A percentile compares a stretch with the other conserved stretches of the same genome.
Conservation (phyloP, 768 basidiomycete species). For the Leucosporidium scottii region DNA sequence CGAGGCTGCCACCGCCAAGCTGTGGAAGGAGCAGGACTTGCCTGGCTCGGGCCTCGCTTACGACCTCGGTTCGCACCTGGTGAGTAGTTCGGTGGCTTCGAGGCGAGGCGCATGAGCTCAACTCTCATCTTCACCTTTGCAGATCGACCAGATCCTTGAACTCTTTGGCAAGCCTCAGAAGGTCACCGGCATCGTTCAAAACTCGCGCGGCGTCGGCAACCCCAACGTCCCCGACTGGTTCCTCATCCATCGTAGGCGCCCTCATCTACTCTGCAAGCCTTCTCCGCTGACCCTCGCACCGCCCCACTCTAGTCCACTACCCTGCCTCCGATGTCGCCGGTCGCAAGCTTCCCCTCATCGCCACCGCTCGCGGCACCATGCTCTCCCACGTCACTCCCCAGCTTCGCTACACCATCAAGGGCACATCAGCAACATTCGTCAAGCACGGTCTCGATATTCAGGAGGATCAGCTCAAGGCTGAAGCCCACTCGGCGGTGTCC, state of each 20-base stretch:
- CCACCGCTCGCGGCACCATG: conserved; percentile 60
- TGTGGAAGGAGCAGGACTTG: conserved; percentile 69
- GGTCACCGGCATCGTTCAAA: conserved; percentile 63
- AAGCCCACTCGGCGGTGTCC: conserved; percentile 41
- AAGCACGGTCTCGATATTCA: conserved; percentile 74
- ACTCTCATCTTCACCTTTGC: not conserved
- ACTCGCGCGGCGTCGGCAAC: conserved; percentile 52
- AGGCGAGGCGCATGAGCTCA: not conserved
- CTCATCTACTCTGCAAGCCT: not conserved
- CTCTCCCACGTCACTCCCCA: conserved; percentile 62
- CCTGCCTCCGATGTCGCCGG: conserved; percentile 27
- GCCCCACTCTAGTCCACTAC: conserved; percentile 39
- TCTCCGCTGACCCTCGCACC: conserved; percentile 49
- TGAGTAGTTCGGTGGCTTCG: conserved; percentile 10
- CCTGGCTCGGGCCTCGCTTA: conserved; percentile 62
- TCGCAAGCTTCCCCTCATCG: conserved; percentile 51
- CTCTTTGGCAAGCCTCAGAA: conserved; percentile 68
- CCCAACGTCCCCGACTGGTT: conserved; percentile 45
- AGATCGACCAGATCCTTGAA: conserved; percentile 63
- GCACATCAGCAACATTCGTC: conserved; percentile 34
- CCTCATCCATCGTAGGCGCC: conserved; percentile 24
- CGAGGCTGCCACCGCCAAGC: conserved; percentile 35
- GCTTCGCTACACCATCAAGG: conserved; percentile 64
- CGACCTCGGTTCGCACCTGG: conserved; percentile 70
- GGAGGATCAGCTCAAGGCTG: conserved; percentile 62